These are phyloP conservation scores for Suhomyces xylopsoci DNA, from an alignment of 805 yeast species.

Conservation along the genomic window DNA sequence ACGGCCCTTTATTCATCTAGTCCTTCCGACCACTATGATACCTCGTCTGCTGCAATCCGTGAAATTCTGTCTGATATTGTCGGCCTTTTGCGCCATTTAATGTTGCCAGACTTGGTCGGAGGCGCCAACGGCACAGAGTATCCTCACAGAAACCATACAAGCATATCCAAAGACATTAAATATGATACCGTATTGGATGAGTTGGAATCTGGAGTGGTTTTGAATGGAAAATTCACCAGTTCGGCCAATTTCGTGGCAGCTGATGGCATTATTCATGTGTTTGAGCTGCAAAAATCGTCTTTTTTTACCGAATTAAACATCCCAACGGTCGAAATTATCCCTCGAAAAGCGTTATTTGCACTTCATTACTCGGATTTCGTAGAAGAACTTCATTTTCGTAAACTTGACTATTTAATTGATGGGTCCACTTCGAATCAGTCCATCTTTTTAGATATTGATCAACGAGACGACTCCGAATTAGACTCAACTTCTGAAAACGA, in stretches of 20 bases:
- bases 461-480: slow-evolving; percentile 31
- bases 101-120: slow-evolving; percentile 24
- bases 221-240: slow-evolving; percentile 20
- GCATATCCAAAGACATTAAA: slow-evolving; percentile 8
- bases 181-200: slow-evolving; percentile 13
- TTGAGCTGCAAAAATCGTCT: slow-evolving; percentile 13
- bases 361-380: slow-evolving; percentile 59
- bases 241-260: slow-evolving; percentile 18
- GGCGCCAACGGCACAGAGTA: slow-evolving; percentile 28
- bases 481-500: background rate
- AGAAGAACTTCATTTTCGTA: slow-evolving; percentile 63
- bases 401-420: slow-evolving; percentile 54
- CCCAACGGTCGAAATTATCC: slow-evolving; percentile 24
- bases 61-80: slow-evolving; percentile 31
- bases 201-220: slow-evolving; percentile 9
- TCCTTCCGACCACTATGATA: slow-evolving; percentile 11
- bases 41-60: slow-evolving; percentile 29
- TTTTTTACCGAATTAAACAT: slow-evolving; percentile 23
- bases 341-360: slow-evolving; percentile 36
- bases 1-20: slow-evolving; percentile 20
- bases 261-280: slow-evolving; percentile 36
- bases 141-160: slow-evolving; percentile 12
- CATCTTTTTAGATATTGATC: slow-evolving; percentile 49
- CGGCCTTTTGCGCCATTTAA: slow-evolving; percentile 22
- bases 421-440: slow-evolving; percentile 53